Evolutionary conservation across 768 basidiomycete species (phyloP), one percentile per base, ranked within the genome.

Genomic region (Lentinula edodes): DNA sequence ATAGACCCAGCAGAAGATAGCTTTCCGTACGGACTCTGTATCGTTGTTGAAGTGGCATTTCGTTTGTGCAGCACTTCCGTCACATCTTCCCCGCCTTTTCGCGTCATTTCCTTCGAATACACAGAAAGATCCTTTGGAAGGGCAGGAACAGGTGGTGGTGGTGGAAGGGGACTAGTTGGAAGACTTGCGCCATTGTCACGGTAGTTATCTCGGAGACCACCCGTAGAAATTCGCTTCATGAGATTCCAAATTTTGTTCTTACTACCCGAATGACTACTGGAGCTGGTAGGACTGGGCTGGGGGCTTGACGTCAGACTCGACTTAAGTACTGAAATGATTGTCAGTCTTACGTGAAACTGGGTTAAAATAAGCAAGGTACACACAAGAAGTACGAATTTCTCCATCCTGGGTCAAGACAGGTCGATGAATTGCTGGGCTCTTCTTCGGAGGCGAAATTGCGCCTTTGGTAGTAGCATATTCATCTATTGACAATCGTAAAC

Each of bases 211-310:
- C 85, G 79, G 46, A 89, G 70, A 8, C 78, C 84, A 7, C 86
- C 84, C 0, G 83, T 80, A 62, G 87, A 89, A 62, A 91, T 83
- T 43, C 86, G 79, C 70, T 88, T 89, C 78, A 90, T 79, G 55
- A 91, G 68, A 70, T 79, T 86, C 87, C 87, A 89, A 2, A 89
- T 70, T 66, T 77, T 84, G 53, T 75, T 76, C 6, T 78, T 75
- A 5, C 78, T 74, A 5, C 67, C 65, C 52, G 38, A 39, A 16
- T n/a, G 15, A 34, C 23, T 43, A 8, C 52, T 63, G 65, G 56
- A 55, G 71, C 60, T 61, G 66, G 46, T 64, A 58, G 43, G 69
- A 66, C 23, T 66, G 35, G 35, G 20, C 15, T 39, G 52, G 23
- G 60, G 51, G 34, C 42, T 45, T n/a, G 35, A 8, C 9, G 23